These are phyloP conservation scores for Capsicum pubescens DNA, from an alignment of 257 asterid genomes.

Conservation along the genomic window DNA sequence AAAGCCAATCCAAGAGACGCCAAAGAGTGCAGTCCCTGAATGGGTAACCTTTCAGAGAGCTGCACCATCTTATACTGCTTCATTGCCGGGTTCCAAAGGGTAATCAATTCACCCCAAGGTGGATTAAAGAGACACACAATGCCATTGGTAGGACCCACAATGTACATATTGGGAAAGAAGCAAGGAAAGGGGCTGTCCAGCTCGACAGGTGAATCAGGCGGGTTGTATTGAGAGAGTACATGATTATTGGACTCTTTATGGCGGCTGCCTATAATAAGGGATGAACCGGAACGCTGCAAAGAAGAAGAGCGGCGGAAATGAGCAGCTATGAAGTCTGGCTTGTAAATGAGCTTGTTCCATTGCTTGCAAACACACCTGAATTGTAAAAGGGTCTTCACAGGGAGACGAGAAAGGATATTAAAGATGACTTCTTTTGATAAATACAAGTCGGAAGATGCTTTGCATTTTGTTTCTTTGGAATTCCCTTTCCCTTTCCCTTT, in stretches of 20 bases:
- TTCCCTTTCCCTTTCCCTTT: not conserved
- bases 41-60: not conserved
- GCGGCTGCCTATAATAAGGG: not conserved
- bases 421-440: conserved; percentile 24
- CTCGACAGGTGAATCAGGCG: not conserved
- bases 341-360: not conserved
- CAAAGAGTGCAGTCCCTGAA: not conserved
- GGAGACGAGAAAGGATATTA: conserved; percentile 21
- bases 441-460: not conserved
- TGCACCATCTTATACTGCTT: conserved; percentile 11
- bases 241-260: not conserved
- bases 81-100: conserved; percentile 25
- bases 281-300: not conserved
- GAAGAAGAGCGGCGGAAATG: conserved; percentile 12
- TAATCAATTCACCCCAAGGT: conserved; percentile 20
- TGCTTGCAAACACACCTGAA: conserved; percentile 29
- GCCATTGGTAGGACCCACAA: conserved; percentile 28
- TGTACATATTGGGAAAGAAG: conserved; percentile 24
- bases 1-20: conserved; percentile 8
- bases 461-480: not conserved
- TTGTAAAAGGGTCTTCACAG: conserved; percentile 24
- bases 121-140: conserved; percentile 11
- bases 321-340: not conserved
- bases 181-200: conserved; percentile 23
- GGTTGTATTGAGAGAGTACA: not conserved